Evolutionary conservation across 768 basidiomycete genomes (phyloP).

Genomic region (Lepiota brunneoincarnata): DNA sequence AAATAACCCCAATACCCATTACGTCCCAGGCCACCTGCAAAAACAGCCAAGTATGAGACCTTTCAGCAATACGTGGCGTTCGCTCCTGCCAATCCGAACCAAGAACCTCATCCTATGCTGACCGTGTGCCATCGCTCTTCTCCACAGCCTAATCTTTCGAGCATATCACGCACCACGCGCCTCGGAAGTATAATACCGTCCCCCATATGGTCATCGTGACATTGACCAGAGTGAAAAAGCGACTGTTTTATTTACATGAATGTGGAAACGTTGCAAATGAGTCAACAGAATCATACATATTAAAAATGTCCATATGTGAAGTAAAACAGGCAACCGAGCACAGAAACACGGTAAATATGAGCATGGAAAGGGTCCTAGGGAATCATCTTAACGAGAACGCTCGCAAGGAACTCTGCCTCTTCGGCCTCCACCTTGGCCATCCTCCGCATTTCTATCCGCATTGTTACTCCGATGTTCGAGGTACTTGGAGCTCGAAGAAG

Average conservation of each 20-base stretch:
- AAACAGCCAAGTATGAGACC: no score
- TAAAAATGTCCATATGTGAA: not conserved
- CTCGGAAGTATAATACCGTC: no score
- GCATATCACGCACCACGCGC: no score
- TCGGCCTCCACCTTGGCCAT: not conserved
- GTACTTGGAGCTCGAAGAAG: constrained; percentile 2
- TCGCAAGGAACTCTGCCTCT: not conserved
- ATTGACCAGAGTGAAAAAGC: not conserved
- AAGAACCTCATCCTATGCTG: no score
- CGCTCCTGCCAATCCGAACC: no score
- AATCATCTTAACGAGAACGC: not conserved
- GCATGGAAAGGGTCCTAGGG: not conserved
- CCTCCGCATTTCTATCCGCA: not conserved
- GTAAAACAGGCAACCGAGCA: not conserved
- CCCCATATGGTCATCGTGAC: not conserved
- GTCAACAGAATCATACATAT: not conserved
- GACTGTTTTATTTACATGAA: not conserved
- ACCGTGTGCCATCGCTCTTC: no score
- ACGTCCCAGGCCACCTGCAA: no score
- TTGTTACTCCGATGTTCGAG: constrained; percentile 7
- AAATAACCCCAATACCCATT: no score
- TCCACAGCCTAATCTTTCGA: no score
- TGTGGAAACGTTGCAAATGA: no score
- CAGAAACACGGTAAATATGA: not conserved
- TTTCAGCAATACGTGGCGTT: no score